phyloP scores from a whole-genome alignment of 768 basidiomycete species.

The Pleurotus pulmonarius region DNA sequence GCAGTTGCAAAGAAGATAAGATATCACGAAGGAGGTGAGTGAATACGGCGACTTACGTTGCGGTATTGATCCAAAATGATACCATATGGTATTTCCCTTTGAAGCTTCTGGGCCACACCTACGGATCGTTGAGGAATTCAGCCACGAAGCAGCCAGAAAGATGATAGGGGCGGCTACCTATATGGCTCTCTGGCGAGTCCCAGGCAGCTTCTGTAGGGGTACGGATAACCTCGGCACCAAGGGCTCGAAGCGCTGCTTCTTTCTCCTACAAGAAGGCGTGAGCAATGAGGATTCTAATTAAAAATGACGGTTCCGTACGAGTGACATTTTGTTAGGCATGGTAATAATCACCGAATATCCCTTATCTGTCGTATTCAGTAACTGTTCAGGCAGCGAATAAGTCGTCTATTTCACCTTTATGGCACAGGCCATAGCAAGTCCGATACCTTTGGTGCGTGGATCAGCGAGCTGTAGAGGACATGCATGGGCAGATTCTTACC shows the following conservation, averaged over 20 bases:
- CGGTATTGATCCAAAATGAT: slow-evolving; percentile 93
- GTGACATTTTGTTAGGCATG: slow-evolving; percentile 93
- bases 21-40: background rate
- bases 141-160: slow-evolving; percentile 53
- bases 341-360: slow-evolving; percentile 89
- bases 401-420: slow-evolving; percentile 66
- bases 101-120: slow-evolving; percentile 83
- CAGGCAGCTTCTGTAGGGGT: slow-evolving; percentile 89
- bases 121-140: slow-evolving; percentile 81
- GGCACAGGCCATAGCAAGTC: slow-evolving; percentile 88
- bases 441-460: slow-evolving; percentile 55
- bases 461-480: slow-evolving; percentile 2
- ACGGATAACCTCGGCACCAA: slow-evolving; percentile 93
- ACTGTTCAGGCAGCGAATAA: slow-evolving; percentile 18
- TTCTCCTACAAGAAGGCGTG: slow-evolving; percentile 59
- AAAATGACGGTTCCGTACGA: slow-evolving; percentile 34
- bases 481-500: slow-evolving; percentile 42
- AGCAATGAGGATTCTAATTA: background rate
- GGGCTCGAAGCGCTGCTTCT: slow-evolving; percentile 83
- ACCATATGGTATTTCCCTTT: slow-evolving; percentile 73
- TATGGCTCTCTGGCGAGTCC: slow-evolving; percentile 87
- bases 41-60: slow-evolving; percentile 45
- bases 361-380: slow-evolving; percentile 81
- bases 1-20: background rate
- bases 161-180: slow-evolving; percentile 61